phyloP scores from a whole-genome alignment of 1,284 basidiomycete species.

The Cutaneotrichosporon sp. region DNA sequence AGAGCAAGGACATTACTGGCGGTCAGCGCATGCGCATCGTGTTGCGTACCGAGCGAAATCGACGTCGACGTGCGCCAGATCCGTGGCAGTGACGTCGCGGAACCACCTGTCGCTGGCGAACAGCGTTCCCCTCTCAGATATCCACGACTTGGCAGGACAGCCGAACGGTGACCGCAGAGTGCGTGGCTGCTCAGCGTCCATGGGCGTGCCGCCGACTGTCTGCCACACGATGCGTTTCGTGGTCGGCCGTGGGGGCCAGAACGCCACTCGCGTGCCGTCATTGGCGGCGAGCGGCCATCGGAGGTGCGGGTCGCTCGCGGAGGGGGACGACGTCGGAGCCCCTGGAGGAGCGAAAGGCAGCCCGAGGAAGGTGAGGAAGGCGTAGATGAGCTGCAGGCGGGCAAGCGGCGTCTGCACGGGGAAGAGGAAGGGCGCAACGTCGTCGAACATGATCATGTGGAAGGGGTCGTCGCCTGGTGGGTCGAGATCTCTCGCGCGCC shows the following conservation, averaged over 20 bases:
- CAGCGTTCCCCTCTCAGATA: constrained; percentile 28
- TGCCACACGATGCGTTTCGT: constrained; percentile 35
- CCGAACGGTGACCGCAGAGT: constrained; percentile 30
- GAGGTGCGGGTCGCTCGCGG: constrained; percentile 52
- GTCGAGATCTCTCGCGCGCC: constrained; percentile 60
- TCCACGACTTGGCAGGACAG: constrained; percentile 43
- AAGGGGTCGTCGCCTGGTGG: constrained; percentile 67
- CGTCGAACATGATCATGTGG: constrained; percentile 73
- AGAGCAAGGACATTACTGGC: constrained; percentile 36
- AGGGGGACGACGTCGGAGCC: constrained; percentile 48
- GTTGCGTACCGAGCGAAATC: constrained; percentile 37
- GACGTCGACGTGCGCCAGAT: constrained; percentile 40
- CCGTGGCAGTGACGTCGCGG: constrained; percentile 35
- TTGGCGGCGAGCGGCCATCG: constrained; percentile 31
- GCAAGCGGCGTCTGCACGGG: constrained; percentile 60
- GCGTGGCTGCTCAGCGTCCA: constrained; percentile 45
- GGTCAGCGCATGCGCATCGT: not conserved
- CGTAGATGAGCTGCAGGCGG: constrained; percentile 66
- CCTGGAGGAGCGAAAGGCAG: constrained; percentile 59
- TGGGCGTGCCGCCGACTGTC: constrained; percentile 51
- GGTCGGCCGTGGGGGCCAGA: constrained; percentile 33
- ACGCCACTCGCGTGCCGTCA: constrained; percentile 32
- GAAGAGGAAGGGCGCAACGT: constrained; percentile 71
- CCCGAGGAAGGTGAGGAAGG: constrained; percentile 75
- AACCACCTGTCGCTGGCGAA: constrained; percentile 47